Conservation (phyloP, 441 rosid genomes). For the Erodium trifolium region DNA sequence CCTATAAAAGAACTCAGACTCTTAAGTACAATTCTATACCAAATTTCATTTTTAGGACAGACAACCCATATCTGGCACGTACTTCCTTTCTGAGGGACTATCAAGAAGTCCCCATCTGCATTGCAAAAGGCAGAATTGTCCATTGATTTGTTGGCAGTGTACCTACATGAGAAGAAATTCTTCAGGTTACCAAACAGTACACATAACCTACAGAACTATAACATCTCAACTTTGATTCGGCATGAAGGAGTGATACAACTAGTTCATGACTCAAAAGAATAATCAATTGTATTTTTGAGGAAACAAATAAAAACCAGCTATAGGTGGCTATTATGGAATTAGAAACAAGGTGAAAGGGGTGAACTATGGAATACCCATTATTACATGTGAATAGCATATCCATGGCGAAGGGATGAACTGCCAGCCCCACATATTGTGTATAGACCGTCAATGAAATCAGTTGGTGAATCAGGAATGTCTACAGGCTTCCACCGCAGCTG, state of each 20-base stretch:
- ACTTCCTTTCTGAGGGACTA: slow-evolving; percentile 93
- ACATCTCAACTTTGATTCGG: not conserved
- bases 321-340: too few species aligned
- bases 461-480: slow-evolving; percentile 50
- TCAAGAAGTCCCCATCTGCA: slow-evolving; percentile 94
- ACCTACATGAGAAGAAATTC: slow-evolving; percentile 36
- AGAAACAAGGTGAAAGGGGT: too few species aligned
- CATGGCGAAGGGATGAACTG: slow-evolving; percentile 85
- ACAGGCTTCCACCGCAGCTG: slow-evolving; percentile 94
- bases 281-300: not conserved
- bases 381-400: slow-evolving; percentile 94
- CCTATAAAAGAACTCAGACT: slow-evolving; percentile 35
- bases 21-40: not conserved
- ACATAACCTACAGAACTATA: not conserved
- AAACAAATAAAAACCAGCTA: too few species aligned
- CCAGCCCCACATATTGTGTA: slow-evolving; percentile 89
- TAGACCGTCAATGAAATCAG: slow-evolving; percentile 76
- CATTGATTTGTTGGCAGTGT: slow-evolving; percentile 78
- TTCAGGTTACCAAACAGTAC: not conserved
- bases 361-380: slow-evolving; percentile 21
- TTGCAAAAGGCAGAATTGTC: slow-evolving; percentile 75
- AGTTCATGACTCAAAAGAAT: not conserved
- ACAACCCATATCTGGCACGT: slow-evolving; percentile 22
- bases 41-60: not conserved
- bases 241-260: not conserved